Evolutionary conservation across 176 grass and related monocot genomes (phyloP), one percentile per base, ranked within the genome.

Genomic region (Themeda triandra): DNA sequence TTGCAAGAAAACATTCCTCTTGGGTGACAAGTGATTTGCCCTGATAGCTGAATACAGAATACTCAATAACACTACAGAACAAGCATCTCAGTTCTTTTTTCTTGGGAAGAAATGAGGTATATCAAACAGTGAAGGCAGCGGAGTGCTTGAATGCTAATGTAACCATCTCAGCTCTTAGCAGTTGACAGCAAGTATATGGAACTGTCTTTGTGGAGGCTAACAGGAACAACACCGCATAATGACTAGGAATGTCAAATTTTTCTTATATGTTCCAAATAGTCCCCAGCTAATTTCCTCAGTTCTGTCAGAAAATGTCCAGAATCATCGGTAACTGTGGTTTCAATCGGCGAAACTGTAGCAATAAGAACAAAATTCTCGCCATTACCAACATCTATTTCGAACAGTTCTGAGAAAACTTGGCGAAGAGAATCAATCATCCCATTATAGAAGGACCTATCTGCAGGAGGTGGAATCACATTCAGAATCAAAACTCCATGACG

Each of bases 301-400:
- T 84, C 82, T 17, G 14, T 86, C 41, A 77, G 42, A 87, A 94
- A 82, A 10, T 77, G 32, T 28, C 58, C 63, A 37, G 82, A 49
- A 56, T 18, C 41, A 35, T 58, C 53, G 25, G 17, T 18, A 2
- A 37, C 3, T 40, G 33, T 39, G 8, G 78, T 79, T 82, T 78
- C 79, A 59, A 78, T 10, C 1, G 66, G 84, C 54, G 91, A 92
- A 21, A 67, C 80, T n/a, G 74, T 83, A 1, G 96, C 86, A 39
- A 82, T 32, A 68, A 95, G 87, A 74, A 93, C 87, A 79, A 83
- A 87, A 87, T 93, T 95, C 53, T 95, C 91, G 11, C 88, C 89
- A 81, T 92, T 91, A 10, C 90, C 87, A 7, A 88, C 96, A 92
- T 95, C 89, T 85, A 94, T 59, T 80, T 93, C 90, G 59, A 92